Evolutionary conservation across 2,329 filamentous ascomycete genomes (phyloP), one percentile per base, ranked within the genome.

Genomic region (Leptographium flavum): DNA sequence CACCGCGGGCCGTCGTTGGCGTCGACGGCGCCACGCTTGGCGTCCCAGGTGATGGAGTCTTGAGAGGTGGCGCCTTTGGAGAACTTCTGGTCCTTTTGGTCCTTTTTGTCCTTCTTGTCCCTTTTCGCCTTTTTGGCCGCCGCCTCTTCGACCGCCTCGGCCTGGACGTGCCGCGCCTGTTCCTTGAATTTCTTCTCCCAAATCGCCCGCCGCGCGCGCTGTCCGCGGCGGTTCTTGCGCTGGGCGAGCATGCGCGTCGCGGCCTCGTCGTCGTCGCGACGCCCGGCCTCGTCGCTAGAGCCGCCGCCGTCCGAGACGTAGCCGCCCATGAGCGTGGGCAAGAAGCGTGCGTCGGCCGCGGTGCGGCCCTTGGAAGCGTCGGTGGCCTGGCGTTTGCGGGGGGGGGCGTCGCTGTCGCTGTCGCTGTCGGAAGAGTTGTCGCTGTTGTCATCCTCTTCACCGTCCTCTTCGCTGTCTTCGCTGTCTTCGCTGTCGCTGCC

Each of bases 251-350:
- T 45, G 10, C 43, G 44, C 0, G 69, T 63, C 1, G 67, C 60
- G 4, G 69, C 68, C 6, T 73, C 74, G 43, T 87, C 83, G 21
- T 87, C 83, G 22, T 84, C 65, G 50, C 83, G 80, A 0, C 80
- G 83, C 7, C 73, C 74, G 0, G 73, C 76, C 53, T 85, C 83
- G 52, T 84, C 82, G 9, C 80, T 84, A 39, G 82, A 83, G 53
- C 85, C 83, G 53, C 85, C 83, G 6, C 80, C 84, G 39, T 82
- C 84, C 2, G 83, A 87, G 54, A 85, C 74, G 63, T 90, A 93
- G 46, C 83, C 83, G 19, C 79, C 81, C 72, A 86, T 85, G 15
- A 92, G 72, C 1, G 79, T 78, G 0, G 85, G 85, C 2, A 92
- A 65, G 57, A 87, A 87, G 0, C 74, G 74, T 0, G 82, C 75